Conservation (phyloP, 2,329 filamentous ascomycete species). For the Colletotrichum aenigma region DNA sequence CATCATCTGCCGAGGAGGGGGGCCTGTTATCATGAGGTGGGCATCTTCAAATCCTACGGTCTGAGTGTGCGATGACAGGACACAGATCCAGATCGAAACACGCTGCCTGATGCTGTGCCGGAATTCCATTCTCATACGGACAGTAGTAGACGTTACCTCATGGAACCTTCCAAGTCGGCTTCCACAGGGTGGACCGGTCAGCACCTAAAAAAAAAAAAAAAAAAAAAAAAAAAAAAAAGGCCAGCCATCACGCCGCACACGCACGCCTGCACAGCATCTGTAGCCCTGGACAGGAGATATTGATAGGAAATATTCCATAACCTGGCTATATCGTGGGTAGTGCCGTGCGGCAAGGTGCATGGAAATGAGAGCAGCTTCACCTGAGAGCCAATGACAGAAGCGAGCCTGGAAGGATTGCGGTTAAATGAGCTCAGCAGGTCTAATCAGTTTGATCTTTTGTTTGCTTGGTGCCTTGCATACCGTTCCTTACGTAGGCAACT, state of each 20-base stretch:
- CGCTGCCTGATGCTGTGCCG: background rate
- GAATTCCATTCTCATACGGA: background rate
- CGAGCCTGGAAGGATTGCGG: background rate
- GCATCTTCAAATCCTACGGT: background rate
- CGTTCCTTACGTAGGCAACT: background rate
- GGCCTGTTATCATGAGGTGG: background rate
- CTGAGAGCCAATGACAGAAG: background rate
- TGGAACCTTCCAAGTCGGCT: constrained; percentile 5
- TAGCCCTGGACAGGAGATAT: background rate
- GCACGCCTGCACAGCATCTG: background rate
- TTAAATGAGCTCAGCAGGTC: background rate
- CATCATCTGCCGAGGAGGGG: background rate
- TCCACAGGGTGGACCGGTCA: constrained; percentile 8
- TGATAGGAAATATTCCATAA: background rate
- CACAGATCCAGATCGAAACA: background rate
- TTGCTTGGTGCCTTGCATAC: background rate
- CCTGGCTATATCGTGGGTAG: background rate
- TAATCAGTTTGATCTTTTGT: background rate
- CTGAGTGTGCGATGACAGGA: background rate
- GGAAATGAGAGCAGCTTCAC: background rate
- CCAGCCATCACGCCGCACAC: background rate
- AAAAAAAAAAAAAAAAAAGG: no score
- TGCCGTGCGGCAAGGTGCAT: background rate
- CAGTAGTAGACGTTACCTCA: background rate
- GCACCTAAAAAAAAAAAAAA: constrained; percentile 16